phyloP scores from a whole-genome alignment of 306 rosid species.

The Glycine tomentella region DNA sequence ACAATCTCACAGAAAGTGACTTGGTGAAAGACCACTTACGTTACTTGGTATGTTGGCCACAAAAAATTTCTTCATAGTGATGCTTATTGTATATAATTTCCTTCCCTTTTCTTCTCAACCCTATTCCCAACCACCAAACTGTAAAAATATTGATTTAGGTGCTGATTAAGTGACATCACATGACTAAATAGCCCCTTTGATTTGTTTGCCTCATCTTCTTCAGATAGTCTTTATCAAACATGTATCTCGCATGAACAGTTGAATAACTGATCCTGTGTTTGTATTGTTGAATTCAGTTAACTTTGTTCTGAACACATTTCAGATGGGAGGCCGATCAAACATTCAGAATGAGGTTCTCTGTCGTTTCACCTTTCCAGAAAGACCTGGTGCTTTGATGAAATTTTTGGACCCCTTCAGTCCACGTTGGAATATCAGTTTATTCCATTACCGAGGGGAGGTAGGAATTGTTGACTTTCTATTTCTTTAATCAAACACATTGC shows the following conservation, averaged over 20 bases:
- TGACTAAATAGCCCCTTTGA: constrained; percentile 12
- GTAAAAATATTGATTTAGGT: not conserved
- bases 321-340: constrained; percentile 85
- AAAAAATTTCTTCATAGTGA: not conserved
- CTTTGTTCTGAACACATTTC: constrained; percentile 48
- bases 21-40: constrained; percentile 94
- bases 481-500: not conserved
- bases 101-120: constrained; percentile 18
- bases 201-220: constrained; percentile 15
- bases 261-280: constrained; percentile 4
- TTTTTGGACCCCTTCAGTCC: constrained; percentile 91
- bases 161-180: not conserved
- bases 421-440: constrained; percentile 91
- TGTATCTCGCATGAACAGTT: not conserved
- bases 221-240: not conserved
- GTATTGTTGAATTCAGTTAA: constrained; percentile 29
- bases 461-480: constrained; percentile 22
- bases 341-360: constrained; percentile 84
- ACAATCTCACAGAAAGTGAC: constrained; percentile 71
- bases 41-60: constrained; percentile 67
- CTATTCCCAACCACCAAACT: constrained; percentile 15
- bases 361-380: constrained; percentile 88
- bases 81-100: not conserved
- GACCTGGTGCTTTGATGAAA: constrained; percentile 90
- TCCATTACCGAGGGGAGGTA: constrained; percentile 89